Evolutionary conservation across 2,329 filamentous ascomycete species (phyloP), one percentile per base, ranked within the genome.

Genomic region (Pseudogymnoascus sp.): DNA sequence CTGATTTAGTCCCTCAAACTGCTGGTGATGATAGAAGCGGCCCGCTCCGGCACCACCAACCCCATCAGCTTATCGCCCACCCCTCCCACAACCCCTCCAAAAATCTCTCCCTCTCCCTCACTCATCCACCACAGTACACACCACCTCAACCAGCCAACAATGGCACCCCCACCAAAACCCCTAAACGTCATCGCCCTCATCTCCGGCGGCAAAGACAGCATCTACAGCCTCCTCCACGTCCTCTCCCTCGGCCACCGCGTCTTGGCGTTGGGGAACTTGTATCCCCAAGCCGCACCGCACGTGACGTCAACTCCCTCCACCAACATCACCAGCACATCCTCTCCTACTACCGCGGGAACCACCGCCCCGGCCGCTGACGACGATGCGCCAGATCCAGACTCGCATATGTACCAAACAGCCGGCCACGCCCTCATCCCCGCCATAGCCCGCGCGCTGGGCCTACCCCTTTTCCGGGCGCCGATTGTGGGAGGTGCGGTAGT

Each of bases 361-460:
- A n/a, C n/a, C n/a, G n/a, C n/a, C n/a, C n/a, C n/a, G n/a, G n/a
- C n/a, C 25, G 65, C 63, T 34, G 65, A 73, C 28, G 73, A 75
- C 4, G 78, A 82, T 37, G 78, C 80, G 66, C 77, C 82, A 63
- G 90, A 97, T 74, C 82, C 96, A 69, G 91, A 99, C 76, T 97
- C 93, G 78, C 97, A 95, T 86, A 99, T 99, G 95, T 99, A 97
- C 80, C 95, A 99, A 79, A 99, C 95, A 2, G 90, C 97, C 65
- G 95, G 95, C 11, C 91, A 97, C 76, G 83, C 86, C 64, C 80
- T 97, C 16, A 88, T 97, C 63, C 91, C 93, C 2, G 82, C 96
- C 14, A 97, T 97, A 73, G 87, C 88, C 65, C 76, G 84, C 59
- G 92, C 91, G 36, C 86, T 96, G 1, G 86, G 82, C 0, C 80